A percentile compares a stretch with the other conserved stretches of the same genome.
phyloP scores from a whole-genome alignment of 2,329 filamentous ascomycete species.

The Aureobasidium zeae region DNA sequence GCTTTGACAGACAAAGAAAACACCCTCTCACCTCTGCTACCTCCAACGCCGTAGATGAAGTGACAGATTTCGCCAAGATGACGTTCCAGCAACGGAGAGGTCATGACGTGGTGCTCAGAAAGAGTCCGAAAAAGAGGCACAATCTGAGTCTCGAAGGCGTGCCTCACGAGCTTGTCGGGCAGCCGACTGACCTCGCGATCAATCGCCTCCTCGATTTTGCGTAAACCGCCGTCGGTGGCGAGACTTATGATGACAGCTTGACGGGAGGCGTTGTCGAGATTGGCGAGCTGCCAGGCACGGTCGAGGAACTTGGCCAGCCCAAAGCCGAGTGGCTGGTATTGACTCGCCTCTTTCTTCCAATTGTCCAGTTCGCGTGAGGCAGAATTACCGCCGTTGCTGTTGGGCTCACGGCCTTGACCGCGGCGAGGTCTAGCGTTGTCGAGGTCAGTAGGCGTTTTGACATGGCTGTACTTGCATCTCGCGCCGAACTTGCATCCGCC shows the following conservation, averaged over 20 bases:
- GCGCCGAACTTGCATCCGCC: not conserved
- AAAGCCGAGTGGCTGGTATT: not conserved
- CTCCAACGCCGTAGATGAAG: conserved; percentile 35
- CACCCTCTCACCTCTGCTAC: conserved; percentile 30
- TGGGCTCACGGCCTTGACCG: not conserved
- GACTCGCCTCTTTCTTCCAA: not conserved
- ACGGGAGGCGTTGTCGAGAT: conserved; percentile 16
- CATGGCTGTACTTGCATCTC: not conserved
- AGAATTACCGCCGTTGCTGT: not conserved
- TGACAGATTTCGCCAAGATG: conserved; percentile 37
- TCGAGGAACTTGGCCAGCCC: conserved; percentile 18
- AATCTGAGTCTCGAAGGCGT: conserved; percentile 23
- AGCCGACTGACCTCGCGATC: conserved; percentile 3
- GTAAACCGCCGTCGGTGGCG: conserved; percentile 20
- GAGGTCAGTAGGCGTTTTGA: not conserved
- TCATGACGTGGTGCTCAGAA: conserved; percentile 33
- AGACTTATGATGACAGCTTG: conserved; percentile 23
- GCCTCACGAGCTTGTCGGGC: not conserved
- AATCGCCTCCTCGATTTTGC: conserved; percentile 19
- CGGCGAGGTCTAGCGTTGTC: not conserved
- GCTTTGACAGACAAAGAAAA: conserved; percentile 21
- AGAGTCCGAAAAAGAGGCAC: conserved; percentile 36
- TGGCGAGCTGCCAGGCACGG: conserved; percentile 19
- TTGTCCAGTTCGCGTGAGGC: not conserved
- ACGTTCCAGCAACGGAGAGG: conserved; percentile 35